phyloP scores from a whole-genome alignment of 2,329 filamentous ascomycete species.

The Fusarium sambucinum region DNA sequence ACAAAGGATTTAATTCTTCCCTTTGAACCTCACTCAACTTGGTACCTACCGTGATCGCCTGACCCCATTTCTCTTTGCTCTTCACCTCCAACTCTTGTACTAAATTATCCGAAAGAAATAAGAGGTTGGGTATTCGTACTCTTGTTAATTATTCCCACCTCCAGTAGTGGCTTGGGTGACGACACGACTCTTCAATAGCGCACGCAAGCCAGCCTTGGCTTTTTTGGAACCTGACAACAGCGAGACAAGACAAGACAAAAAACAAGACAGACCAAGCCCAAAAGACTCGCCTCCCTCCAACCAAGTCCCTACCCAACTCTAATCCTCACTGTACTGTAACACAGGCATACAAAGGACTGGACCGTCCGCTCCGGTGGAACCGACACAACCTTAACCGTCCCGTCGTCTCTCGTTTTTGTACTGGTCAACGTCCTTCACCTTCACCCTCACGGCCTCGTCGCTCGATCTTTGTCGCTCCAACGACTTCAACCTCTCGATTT shows the following conservation, averaged over 20 bases:
- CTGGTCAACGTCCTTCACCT: background rate
- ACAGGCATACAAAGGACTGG: constrained; percentile 25
- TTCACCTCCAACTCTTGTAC: background rate
- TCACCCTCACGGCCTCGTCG: constrained; percentile 14
- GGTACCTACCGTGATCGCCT: background rate
- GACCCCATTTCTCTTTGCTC: background rate
- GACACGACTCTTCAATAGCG: constrained; percentile 43
- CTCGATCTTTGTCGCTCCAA: constrained; percentile 23
- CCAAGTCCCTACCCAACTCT: constrained; percentile 4
- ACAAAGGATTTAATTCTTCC: constrained; percentile 12
- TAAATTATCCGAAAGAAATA: background rate
- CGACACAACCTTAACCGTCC: constrained; percentile 25
- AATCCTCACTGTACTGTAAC: constrained; percentile 4
- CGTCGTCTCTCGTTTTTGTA: constrained; percentile 24
- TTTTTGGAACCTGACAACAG: constrained; percentile 14
- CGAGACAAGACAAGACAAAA: constrained; percentile 3
- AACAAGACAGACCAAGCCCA: constrained; percentile 1
- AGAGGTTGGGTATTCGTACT: constrained; percentile 30
- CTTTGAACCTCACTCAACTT: constrained; percentile 3
- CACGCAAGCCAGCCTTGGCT: constrained; percentile 42
- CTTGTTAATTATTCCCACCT: constrained; percentile 25
- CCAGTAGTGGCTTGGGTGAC: constrained; percentile 38
- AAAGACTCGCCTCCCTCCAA: constrained; percentile 21
- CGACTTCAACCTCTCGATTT: background rate
- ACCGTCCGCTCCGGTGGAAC: constrained; percentile 26